These are phyloP conservation scores for Penicillium maclennaniae DNA, from an alignment of 495 filamentous ascomycete species.

Conservation along the genomic window DNA sequence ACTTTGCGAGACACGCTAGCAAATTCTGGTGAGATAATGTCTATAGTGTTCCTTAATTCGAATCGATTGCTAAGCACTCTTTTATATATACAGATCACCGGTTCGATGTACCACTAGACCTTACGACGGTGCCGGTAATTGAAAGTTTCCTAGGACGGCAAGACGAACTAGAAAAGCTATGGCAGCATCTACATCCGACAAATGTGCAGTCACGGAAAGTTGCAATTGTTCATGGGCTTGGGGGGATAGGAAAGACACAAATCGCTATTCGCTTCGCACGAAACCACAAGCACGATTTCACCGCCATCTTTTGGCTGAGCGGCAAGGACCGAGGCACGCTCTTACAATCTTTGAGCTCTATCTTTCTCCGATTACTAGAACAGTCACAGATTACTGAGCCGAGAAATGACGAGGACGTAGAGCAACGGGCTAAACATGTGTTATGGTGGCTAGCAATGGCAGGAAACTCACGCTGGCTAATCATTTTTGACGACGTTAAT, in stretches of 20 bases:
- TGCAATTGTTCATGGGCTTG: too few relatives aligned
- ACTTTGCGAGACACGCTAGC: too few relatives aligned
- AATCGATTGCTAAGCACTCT: too few relatives aligned
- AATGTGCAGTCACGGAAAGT: too few relatives aligned
- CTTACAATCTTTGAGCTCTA: constrained; percentile 18
- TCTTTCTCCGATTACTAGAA: constrained; percentile 11
- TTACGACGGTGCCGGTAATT: too few relatives aligned
- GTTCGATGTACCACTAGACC: too few relatives aligned
- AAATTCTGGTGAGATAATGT: too few relatives aligned
- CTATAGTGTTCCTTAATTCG: too few relatives aligned
- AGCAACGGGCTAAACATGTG: constrained; percentile 14
- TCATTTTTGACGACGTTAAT: constrained; percentile 40
- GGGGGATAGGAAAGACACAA: background rate
- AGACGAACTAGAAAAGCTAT: too few relatives aligned
- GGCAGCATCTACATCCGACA: too few relatives aligned
- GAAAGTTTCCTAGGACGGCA: too few relatives aligned
- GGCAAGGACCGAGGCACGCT: constrained; percentile 16
- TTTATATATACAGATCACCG: too few relatives aligned
- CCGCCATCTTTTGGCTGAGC: constrained; percentile 23
- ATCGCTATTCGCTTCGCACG: background rate
- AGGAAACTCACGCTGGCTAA: constrained; percentile 27
- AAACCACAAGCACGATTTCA: constrained; percentile 14
- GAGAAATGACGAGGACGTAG: background rate
- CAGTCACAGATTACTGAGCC: background rate
- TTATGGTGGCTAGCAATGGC: constrained; percentile 20